Conservation (phyloP, 495 filamentous ascomycete genomes). For the Diplogelasinospora grovesii region DNA sequence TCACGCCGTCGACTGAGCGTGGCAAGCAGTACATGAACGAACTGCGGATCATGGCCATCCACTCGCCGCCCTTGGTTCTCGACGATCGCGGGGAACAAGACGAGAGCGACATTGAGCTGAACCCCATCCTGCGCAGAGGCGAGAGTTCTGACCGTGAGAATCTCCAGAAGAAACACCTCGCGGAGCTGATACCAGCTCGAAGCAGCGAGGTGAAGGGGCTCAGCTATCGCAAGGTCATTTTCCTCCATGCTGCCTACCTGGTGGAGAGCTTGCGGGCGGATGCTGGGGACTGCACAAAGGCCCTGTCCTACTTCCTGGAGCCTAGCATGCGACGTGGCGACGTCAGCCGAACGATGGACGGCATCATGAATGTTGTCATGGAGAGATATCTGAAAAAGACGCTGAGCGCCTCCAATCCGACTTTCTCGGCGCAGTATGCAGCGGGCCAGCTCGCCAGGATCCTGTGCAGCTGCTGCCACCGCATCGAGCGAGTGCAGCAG, state of each 20-base stretch:
- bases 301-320: conserved; percentile 85
- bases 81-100: conserved; percentile 79
- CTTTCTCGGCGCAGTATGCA: conserved; percentile 77
- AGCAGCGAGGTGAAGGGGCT: conserved; percentile 71
- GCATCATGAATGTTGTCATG: conserved; percentile 67
- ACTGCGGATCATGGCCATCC: conserved; percentile 70
- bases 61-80: conserved; percentile 76
- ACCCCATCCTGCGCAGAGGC: conserved; percentile 79
- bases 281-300: conserved; percentile 79
- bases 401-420: conserved; percentile 58
- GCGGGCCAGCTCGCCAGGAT: conserved; percentile 80
- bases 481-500: conserved; percentile 80
- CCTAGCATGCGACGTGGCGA: conserved; percentile 71
- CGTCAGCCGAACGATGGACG: conserved; percentile 80
- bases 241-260: conserved; percentile 78
- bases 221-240: conserved; percentile 82
- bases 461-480: conserved; percentile 83
- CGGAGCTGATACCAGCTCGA: conserved; percentile 61
- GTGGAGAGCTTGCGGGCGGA: conserved; percentile 79
- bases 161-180: conserved; percentile 73
- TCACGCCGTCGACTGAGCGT: conserved; percentile 62
- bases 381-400: conserved; percentile 67
- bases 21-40: conserved; percentile 63
- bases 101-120: conserved; percentile 93
- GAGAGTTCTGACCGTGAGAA: conserved; percentile 66